A percentile compares a stretch with the other conserved stretches of the same genome.
phyloP scores from a whole-genome alignment of 331 rosid species.

The Quercus phellos region DNA sequence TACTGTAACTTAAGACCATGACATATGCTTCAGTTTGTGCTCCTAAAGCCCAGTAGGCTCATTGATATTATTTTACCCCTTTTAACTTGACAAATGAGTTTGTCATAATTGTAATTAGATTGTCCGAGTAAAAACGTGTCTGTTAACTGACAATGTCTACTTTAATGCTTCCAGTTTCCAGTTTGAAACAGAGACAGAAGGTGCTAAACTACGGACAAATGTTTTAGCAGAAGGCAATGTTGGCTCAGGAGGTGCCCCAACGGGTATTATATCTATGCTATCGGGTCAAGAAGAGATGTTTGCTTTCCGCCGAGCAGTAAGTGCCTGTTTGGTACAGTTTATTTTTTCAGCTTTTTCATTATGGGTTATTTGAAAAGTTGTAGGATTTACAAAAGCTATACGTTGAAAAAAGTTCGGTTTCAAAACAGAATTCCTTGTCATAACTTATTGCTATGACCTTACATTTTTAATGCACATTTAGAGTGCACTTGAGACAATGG shows the following conservation, averaged over 20 bases:
- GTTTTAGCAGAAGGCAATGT: constrained; percentile 79
- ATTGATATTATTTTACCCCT: too few species aligned
- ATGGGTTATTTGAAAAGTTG: too few species aligned
- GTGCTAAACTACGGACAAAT: constrained; percentile 70
- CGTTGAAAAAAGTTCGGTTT: too few species aligned
- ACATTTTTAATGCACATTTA: background rate
- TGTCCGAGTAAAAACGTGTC: background rate
- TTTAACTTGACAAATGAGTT: background rate
- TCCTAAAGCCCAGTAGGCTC: too few species aligned
- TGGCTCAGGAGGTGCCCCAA: constrained; percentile 68
- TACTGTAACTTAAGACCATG: background rate
- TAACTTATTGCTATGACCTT: background rate
- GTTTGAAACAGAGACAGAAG: constrained; percentile 89
- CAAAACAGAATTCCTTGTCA: background rate
- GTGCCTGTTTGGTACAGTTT: constrained; percentile 19
- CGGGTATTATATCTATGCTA: constrained; percentile 63
- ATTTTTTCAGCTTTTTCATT: too few species aligned
- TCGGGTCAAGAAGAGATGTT: constrained; percentile 95
- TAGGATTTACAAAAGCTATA: too few species aligned
- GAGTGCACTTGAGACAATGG: background rate
- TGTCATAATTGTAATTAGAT: background rate
- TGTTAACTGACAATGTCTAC: constrained; percentile 14
- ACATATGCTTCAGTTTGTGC: background rate
- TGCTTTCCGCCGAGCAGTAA: constrained; percentile 94
- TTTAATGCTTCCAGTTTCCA: constrained; percentile 68